Base-by-base conservation (phyloP, 345 rosid species). In the Combretum micranthum region DNA sequence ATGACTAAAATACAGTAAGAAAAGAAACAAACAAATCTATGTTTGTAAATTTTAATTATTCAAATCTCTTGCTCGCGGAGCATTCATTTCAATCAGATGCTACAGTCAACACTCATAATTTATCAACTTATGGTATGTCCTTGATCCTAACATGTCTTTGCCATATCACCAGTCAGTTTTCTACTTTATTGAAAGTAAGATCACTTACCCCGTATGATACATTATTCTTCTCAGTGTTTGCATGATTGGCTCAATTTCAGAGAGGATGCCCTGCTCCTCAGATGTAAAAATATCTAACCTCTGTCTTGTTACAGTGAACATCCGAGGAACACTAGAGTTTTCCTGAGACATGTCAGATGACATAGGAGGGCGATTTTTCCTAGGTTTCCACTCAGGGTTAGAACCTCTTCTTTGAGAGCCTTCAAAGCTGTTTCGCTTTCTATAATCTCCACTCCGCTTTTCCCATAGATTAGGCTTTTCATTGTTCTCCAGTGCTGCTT, bases 261-360 rank as follows among this genome's bases (percentile, higher is more conserved):
- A 64, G 20, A 93, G 83, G 53, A 89, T 80, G 26, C 79, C 85
- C 59, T 85, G 95, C 64, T 93, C 97, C 64, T 87, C 88, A 13
- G 96, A 76, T 44, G 90, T 85, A 66, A 93, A 93, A 62, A 81
- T 65, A 55, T 93, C 99, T 19, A 89, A 44, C 58, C 87, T 81
- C 47, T 83, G 96, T 53, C 92, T 62, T 2, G 92, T 85, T 4
- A 43, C 71, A 12, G 97, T 85, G 19, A 50, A 79, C 69, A 84
- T 57, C 1, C 71, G 72, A 54, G 66, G 73, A 14, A 53, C 52
- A 51, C 39, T 25, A 44, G 81, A 58, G 47, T 81, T 75, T 47
- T 64, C 75, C 44, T 60, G 56, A 19, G 19, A 49, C 51, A 45
- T 49, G 59, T 79, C 78, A 57, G 83, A 69, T 39, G 85, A 55